A percentile compares a stretch with the other conserved stretches of the same genome.
Conservation (phyloP, 257 asterid species). For the Solanum medicagineum region DNA sequence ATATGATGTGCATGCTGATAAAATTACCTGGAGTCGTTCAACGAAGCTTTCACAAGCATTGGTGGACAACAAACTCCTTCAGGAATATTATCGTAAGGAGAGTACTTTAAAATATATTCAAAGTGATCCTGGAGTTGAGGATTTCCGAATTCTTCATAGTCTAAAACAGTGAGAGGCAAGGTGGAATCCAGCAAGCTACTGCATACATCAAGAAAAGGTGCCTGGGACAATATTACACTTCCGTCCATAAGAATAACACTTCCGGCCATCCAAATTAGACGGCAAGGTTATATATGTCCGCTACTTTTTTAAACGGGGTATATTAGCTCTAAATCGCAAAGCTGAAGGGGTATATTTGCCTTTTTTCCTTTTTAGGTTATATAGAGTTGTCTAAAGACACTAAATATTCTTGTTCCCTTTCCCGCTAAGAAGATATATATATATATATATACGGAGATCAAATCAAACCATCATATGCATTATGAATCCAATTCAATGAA, state of each 20-base stretch:
- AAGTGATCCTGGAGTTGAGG: constrained; percentile 42
- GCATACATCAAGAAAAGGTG: constrained; percentile 80
- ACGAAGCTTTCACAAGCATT: constrained; percentile 66
- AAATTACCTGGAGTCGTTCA: constrained; percentile 73
- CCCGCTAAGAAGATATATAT: neutral
- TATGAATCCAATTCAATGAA: neutral
- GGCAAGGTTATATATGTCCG: neutral
- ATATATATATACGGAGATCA: neutral
- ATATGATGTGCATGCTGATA: neutral
- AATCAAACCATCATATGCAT: neutral
- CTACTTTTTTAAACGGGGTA: neutral
- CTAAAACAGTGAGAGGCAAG: constrained; percentile 79
- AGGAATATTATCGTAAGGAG: constrained; percentile 75
- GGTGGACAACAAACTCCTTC: constrained; percentile 61
- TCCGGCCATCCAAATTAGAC: neutral
- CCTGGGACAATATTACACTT: constrained; percentile 23
- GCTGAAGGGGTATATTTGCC: neutral
- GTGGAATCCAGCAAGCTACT: constrained; percentile 66
- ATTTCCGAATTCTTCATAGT: constrained; percentile 87
- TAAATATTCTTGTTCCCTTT: neutral
- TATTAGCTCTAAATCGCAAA: neutral
- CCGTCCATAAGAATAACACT: neutral
- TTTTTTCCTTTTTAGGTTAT: neutral
- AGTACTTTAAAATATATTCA: constrained; percentile 52
- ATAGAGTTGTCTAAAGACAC: neutral